Conservation (phyloP, 2,329 filamentous ascomycete species). For the Aspergillus sp. region DNA sequence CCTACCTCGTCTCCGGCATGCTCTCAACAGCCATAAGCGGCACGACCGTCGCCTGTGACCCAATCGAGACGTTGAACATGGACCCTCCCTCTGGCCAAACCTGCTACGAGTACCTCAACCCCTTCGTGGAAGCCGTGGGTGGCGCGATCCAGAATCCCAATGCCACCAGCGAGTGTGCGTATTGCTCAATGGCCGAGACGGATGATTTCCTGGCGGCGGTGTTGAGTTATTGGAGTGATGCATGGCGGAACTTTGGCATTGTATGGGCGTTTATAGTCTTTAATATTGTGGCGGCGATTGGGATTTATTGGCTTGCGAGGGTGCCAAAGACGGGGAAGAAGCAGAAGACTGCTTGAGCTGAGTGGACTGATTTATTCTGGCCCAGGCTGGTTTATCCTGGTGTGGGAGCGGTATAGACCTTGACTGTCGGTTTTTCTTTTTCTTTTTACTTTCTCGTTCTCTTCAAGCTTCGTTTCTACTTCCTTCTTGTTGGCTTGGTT, state of each 20-base stretch:
- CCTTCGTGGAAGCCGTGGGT: conserved; percentile 37
- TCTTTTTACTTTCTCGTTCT: no score
- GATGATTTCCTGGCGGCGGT: conserved; percentile 49
- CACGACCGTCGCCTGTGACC: conserved; percentile 29
- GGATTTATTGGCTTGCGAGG: conserved; percentile 63
- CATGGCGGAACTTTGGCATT: conserved; percentile 70
- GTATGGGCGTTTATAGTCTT: conserved; percentile 67
- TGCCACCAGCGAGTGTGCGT: conserved; percentile 49
- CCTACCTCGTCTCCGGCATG: conserved; percentile 56
- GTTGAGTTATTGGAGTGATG: conserved; percentile 45
- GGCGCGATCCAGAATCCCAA: conserved; percentile 47
- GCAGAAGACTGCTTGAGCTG: no score
- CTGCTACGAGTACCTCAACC: conserved; percentile 53
- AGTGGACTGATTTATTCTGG: no score
- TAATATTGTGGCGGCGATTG: conserved; percentile 60
- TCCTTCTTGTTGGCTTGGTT: no score
- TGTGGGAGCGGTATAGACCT: no score
- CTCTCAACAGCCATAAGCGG: conserved; percentile 39
- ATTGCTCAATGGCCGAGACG: conserved; percentile 48
- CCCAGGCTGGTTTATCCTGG: no score
- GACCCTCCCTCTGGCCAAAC: conserved; percentile 59
- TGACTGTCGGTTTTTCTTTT: no score
- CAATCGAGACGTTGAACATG: conserved; percentile 33
- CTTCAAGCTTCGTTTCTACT: no score
- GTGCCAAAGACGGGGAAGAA: conserved; percentile 43